Base-by-base conservation (phyloP, 2,329 filamentous ascomycete genomes). In the Ophiognomonia clavigignenti-juglandacearum region DNA sequence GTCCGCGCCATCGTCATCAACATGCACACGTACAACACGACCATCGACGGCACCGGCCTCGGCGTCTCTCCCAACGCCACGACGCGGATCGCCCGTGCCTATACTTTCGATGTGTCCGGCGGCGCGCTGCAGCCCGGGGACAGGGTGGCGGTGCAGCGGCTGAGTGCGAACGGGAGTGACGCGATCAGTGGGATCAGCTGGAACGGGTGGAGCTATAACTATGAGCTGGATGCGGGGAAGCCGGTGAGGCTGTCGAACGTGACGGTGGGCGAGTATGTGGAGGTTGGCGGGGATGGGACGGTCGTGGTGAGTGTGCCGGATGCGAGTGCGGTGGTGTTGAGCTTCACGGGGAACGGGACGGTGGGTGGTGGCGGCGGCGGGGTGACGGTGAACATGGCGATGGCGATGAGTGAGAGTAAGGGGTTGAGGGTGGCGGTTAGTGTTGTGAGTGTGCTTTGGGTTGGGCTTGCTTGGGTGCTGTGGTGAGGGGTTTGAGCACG, bases 111-210 rank as follows among this genome's bases (percentile, higher is more conserved):
- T 4, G 53, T 76, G 7, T 60, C 56, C 8, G 57, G 57, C 48
- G 47, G 56, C 37, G 54, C 53, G 6, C 54, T 54, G 18, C 57
- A 54, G 1, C 58, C 66, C 3, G 53, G 48, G 0, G 65, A 81
- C 42, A 67, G 26, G 24, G 48, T 58, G 4, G 40, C 40, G 1
- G 53, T 63, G 5, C 54, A 77, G 56, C 63, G 79, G 22, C 60
- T 85, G 26, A 58, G 67, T 40, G 80, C 82, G 2, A 83, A 82
- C 59, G 81, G 82, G 0, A 83, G 77, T 52, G 78, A 85, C 62
- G 80, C 81, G 8, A 73, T 82, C 19, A 75, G 74, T 1, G 80
- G 80, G 0, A 74, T 83, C 36, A 76, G 77, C 0, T 84, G 74
- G 65, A 77, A 83, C 59, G 80, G 79, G 1, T 71, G 66, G 57